Percentiles rank a stretch among this genome's conserved stretches.
phyloP scores from a whole-genome alignment of 305 asterid species.

The Rubia balearica region DNA sequence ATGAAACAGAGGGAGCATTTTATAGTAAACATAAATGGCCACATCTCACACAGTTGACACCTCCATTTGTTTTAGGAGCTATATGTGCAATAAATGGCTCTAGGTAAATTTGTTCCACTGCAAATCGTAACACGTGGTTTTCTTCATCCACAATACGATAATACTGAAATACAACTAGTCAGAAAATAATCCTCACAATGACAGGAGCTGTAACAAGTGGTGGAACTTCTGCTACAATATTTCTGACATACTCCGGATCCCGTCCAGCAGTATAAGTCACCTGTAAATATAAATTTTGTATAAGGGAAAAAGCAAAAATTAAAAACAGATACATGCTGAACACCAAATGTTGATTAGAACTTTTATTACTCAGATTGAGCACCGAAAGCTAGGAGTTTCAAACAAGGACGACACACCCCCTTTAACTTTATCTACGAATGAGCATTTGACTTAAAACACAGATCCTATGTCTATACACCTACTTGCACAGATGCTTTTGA shows the following conservation, averaged over 20 bases:
- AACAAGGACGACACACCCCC: not conserved
- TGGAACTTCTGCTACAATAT: slow-evolving; percentile 65
- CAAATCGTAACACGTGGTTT: not conserved
- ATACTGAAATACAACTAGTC: not conserved
- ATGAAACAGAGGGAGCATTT: too few species aligned
- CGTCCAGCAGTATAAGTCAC: slow-evolving; percentile 89
- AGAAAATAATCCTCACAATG: slow-evolving; percentile 53
- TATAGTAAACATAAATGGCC: slow-evolving; percentile 8
- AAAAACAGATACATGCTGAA: not conserved
- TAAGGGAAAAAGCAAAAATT: not conserved
- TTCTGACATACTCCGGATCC: slow-evolving; percentile 65
- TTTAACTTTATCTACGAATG: not conserved
- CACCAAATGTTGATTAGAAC: slow-evolving; percentile 3
- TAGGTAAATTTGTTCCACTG: not conserved
- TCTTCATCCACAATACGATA: not conserved
- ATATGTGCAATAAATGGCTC: not conserved
- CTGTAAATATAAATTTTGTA: slow-evolving; percentile 34
- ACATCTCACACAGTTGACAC: not conserved
- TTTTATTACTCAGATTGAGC: not conserved
- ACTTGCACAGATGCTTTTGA: not conserved
- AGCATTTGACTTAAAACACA: not conserved
- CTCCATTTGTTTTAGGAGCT: not conserved
- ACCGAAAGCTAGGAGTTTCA: not conserved
- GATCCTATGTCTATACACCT: slow-evolving; percentile 4
- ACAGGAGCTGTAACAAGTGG: slow-evolving; percentile 76